Percentiles rank a stretch among this genome's conserved stretches.
Evolutionary conservation across 495 filamentous ascomycete species (phyloP).

Genomic region (Neurospora intermedia): DNA sequence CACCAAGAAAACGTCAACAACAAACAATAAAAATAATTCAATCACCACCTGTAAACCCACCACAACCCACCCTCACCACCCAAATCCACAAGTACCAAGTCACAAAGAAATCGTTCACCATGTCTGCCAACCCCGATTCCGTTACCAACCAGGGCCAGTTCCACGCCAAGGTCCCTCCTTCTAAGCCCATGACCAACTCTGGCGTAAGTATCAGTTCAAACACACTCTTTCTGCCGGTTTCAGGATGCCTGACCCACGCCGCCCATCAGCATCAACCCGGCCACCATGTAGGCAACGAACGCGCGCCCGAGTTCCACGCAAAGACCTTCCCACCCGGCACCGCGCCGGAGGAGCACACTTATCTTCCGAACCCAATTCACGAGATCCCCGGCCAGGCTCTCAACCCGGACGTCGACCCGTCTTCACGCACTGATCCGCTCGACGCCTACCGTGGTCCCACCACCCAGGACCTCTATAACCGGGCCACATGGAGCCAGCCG

Average conservation of each 20-base stretch:
- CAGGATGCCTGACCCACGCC: background rate
- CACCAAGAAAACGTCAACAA: background rate
- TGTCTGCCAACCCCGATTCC: constrained; percentile 48
- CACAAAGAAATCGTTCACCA: constrained; percentile 11
- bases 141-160: constrained; percentile 50
- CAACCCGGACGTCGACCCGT: constrained; percentile 21
- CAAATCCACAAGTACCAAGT: background rate
- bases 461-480: constrained; percentile 48
- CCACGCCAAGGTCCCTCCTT: constrained; percentile 36
- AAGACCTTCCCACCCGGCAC: constrained; percentile 52
- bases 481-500: constrained; percentile 49
- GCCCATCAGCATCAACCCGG: constrained; percentile 54
- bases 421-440: constrained; percentile 27
- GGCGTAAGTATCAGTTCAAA: constrained; percentile 36
- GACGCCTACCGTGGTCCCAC: constrained; percentile 55
- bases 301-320: constrained; percentile 50
- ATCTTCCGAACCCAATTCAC: constrained; percentile 19
- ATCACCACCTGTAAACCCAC: background rate
- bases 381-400: constrained; percentile 36
- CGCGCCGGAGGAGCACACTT: constrained; percentile 52
- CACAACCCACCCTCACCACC: background rate
- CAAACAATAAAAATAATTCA: background rate
- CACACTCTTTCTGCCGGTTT: background rate
- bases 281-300: constrained; percentile 47
- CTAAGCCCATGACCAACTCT: constrained; percentile 40